phyloP scores from a whole-genome alignment of 1,284 basidiomycete species.

The Gymnopus androsaceus region DNA sequence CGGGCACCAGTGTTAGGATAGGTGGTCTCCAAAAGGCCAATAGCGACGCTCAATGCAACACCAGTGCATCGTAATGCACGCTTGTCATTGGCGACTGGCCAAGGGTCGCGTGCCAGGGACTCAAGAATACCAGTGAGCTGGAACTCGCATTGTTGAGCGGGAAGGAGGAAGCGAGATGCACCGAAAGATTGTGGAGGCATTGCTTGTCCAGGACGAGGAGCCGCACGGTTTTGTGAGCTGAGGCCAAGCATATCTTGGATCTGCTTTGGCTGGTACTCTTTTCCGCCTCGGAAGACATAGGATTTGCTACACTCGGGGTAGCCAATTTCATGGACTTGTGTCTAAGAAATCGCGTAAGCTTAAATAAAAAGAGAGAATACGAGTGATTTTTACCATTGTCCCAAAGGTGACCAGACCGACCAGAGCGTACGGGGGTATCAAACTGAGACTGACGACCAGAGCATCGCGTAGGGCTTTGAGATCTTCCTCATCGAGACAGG shows the following conservation, averaged over 20 bases:
- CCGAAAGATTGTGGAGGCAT: slow-evolving; percentile 84
- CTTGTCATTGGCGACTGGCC: slow-evolving; percentile 97
- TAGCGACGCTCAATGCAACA: slow-evolving; percentile 91
- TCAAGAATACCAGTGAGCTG: slow-evolving; percentile 95
- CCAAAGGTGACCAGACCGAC: slow-evolving; percentile 96
- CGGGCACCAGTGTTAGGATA: slow-evolving; percentile 96
- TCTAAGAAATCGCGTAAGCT: slow-evolving; percentile 45
- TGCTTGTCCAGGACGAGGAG: slow-evolving; percentile 84
- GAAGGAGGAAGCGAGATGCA: slow-evolving; percentile 92
- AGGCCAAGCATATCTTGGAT: slow-evolving; percentile 99
- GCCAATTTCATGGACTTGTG: slow-evolving; percentile 98
- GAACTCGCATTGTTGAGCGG: slow-evolving; percentile 94
- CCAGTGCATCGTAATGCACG: slow-evolving; percentile 95
- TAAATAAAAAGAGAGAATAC: neutral
- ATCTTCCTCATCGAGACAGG: slow-evolving; percentile 95
- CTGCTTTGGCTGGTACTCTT: slow-evolving; percentile 96
- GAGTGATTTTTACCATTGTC: slow-evolving; percentile 76
- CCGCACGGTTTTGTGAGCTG: slow-evolving; percentile 72
- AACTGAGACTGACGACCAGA: slow-evolving; percentile 88
- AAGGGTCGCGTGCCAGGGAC: slow-evolving; percentile 88
- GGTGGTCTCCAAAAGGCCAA: slow-evolving; percentile 93
- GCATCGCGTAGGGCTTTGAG: slow-evolving; percentile 93
- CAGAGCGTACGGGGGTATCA: slow-evolving; percentile 91
- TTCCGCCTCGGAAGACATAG: slow-evolving; percentile 99
- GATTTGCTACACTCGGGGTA: slow-evolving; percentile 97